Conservation (phyloP, 139 green algal genomes). For the Chlorella sp. region DNA sequence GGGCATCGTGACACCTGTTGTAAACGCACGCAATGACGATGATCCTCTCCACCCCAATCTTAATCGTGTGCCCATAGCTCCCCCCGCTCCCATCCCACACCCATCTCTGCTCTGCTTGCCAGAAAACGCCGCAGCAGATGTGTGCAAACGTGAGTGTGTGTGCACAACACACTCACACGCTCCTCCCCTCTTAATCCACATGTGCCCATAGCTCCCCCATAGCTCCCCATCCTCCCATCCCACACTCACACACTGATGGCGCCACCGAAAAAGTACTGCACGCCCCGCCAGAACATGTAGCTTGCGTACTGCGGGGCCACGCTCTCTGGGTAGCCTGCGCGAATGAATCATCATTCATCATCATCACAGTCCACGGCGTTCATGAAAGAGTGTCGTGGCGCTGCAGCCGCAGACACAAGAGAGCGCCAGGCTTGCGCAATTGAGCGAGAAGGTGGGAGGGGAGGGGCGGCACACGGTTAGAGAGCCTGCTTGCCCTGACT, state of each 20-base stretch:
- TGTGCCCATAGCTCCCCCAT: constrained; percentile 6
- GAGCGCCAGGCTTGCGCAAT: background rate
- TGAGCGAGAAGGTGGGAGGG: background rate
- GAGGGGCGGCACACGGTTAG: background rate
- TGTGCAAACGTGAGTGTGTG: too few relatives aligned
- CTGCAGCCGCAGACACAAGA: background rate
- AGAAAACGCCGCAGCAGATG: too few relatives aligned
- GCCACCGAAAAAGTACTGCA: constrained; percentile 88
- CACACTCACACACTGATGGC: constrained; percentile 54
- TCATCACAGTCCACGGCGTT: background rate
- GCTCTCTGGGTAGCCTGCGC: constrained; percentile 58
- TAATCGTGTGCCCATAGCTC: too few relatives aligned
- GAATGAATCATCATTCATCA: background rate
- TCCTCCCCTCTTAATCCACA: constrained; percentile 10
- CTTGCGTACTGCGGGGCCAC: constrained; percentile 68
- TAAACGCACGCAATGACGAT: too few relatives aligned
- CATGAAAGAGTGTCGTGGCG: background rate
- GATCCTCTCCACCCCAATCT: too few relatives aligned
- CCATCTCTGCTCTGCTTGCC: too few relatives aligned
- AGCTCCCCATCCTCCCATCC: too few relatives aligned
- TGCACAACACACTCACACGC: too few relatives aligned
- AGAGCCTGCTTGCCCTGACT: background rate
- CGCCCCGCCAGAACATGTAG: constrained; percentile 79
- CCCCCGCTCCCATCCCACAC: background rate
- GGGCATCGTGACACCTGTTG: too few relatives aligned